Evolutionary conservation across 106 monocot genomes (phyloP).

Genomic region (Dendrobium nobile): DNA sequence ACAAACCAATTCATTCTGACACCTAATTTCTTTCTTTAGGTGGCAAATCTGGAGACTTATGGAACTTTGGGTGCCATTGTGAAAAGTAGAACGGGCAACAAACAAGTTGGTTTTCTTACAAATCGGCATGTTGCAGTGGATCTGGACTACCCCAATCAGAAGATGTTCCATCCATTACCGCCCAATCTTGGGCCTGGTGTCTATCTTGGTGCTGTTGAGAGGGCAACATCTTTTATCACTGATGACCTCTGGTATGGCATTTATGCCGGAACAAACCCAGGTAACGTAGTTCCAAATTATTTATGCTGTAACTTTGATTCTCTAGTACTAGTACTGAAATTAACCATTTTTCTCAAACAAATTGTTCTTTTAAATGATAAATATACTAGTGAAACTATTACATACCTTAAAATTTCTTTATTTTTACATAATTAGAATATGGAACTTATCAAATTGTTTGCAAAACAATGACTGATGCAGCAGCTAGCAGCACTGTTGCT

Average conservation of each 20-base stretch:
- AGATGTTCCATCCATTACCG: conserved; percentile 98
- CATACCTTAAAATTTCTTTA: neutral
- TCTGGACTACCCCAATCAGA: conserved; percentile 94
- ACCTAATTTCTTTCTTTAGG: conserved; percentile 28
- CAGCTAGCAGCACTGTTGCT: too few species aligned
- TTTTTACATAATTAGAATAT: neutral
- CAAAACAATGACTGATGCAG: neutral
- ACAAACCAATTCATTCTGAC: neutral
- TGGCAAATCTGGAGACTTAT: conserved; percentile 90
- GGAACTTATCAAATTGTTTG: neutral
- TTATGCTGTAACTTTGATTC: neutral
- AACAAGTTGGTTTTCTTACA: conserved; percentile 94
- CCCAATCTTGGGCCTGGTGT: conserved; percentile 97
- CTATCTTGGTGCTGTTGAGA: conserved; percentile 95
- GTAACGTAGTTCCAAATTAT: conserved; percentile 33
- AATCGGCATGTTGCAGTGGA: conserved; percentile 97
- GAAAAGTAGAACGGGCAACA: conserved; percentile 77
- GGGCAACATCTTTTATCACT: conserved; percentile 89
- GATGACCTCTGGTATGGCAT: conserved; percentile 99
- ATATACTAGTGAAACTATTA: neutral
- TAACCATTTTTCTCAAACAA: neutral
- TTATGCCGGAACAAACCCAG: conserved; percentile 96
- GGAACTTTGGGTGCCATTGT: conserved; percentile 96
- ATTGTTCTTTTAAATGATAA: conserved; percentile 1
- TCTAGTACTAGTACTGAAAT: neutral